phyloP scores from a whole-genome alignment of 805 yeast species.

The Ogataea angusta region DNA sequence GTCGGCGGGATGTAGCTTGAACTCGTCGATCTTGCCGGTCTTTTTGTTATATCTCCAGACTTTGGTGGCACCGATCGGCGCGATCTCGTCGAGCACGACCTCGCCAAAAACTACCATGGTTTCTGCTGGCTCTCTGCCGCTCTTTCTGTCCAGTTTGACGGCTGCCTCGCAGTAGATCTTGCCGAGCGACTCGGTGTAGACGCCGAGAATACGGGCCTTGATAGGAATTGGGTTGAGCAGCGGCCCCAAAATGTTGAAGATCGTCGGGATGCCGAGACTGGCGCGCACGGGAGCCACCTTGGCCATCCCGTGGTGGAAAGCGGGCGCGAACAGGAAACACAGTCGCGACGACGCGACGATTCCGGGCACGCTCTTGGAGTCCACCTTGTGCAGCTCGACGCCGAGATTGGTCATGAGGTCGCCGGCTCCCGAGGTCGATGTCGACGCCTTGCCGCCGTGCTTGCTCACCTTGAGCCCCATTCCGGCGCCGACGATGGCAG shows the following conservation, averaged over 20 bases:
- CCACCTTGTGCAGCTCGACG: conserved; percentile 72
- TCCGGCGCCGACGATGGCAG: conserved; percentile 94
- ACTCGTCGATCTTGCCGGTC: conserved; percentile 41
- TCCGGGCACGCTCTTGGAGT: conserved; percentile 54
- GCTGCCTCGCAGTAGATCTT: conserved; percentile 82
- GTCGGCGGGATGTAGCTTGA: conserved; percentile 60
- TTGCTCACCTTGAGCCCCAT: conserved; percentile 78
- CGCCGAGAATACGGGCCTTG: conserved; percentile 83
- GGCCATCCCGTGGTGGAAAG: conserved; percentile 90
- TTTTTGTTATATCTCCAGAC: conserved; percentile 61
- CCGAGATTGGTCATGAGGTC: conserved; percentile 82
- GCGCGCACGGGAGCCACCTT: conserved; percentile 76
- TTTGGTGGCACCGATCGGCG: conserved; percentile 80
- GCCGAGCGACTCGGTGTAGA: conserved; percentile 76
- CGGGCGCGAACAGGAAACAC: conserved; percentile 85
- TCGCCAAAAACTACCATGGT: conserved; percentile 94
- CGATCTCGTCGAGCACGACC: conserved; percentile 88
- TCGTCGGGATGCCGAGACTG: conserved; percentile 82
- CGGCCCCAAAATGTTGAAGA: conserved; percentile 93
- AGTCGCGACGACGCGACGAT: conserved; percentile 50
- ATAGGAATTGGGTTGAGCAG: conserved; percentile 85
- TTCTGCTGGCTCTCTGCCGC: conserved; percentile 38
- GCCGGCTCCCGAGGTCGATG: conserved; percentile 91
- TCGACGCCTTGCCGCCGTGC: conserved; percentile 97
- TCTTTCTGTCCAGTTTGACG: conserved; percentile 50